Conservation (phyloP, 768 basidiomycete genomes). For the Suillus tomentosus region DNA sequence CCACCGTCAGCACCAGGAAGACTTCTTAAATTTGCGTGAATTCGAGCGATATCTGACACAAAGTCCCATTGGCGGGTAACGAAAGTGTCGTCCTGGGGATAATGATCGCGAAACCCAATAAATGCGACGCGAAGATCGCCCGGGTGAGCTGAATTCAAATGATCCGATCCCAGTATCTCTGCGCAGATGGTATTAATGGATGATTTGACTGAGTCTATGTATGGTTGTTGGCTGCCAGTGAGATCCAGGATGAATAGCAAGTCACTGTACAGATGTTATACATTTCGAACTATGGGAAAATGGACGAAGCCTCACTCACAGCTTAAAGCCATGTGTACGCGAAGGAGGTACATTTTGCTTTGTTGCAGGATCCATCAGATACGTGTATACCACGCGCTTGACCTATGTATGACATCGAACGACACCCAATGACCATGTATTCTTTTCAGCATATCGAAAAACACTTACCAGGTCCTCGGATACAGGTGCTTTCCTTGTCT, state of each 20-base stretch:
- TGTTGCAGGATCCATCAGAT: background rate
- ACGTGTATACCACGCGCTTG: constrained; percentile 5
- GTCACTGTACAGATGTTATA: constrained; percentile 29
- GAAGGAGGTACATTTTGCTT: background rate
- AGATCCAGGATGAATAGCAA: constrained; percentile 54
- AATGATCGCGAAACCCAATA: constrained; percentile 53
- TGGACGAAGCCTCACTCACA: constrained; percentile 7
- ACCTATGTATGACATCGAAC: background rate
- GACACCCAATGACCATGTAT: background rate
- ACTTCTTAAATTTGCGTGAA: constrained; percentile 39
- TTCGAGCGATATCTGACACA: constrained; percentile 37
- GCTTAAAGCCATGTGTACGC: background rate
- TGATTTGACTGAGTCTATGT: constrained; percentile 28
- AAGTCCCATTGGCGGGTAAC: constrained; percentile 46
- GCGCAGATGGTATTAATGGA: constrained; percentile 31
- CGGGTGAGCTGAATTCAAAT: constrained; percentile 40
- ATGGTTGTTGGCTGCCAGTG: constrained; percentile 47
- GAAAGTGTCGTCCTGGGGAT: constrained; percentile 49
- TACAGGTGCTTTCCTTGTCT: constrained; percentile 2
- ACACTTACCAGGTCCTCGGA: background rate
- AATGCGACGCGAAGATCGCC: constrained; percentile 47
- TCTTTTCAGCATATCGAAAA: background rate
- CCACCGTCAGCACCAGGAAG: constrained; percentile 40
- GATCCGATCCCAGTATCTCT: constrained; percentile 38
- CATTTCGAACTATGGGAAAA: too few species aligned